Evolutionary conservation across 2,329 filamentous ascomycete genomes (phyloP).

Genomic region (Canariomyces notabilis): DNA sequence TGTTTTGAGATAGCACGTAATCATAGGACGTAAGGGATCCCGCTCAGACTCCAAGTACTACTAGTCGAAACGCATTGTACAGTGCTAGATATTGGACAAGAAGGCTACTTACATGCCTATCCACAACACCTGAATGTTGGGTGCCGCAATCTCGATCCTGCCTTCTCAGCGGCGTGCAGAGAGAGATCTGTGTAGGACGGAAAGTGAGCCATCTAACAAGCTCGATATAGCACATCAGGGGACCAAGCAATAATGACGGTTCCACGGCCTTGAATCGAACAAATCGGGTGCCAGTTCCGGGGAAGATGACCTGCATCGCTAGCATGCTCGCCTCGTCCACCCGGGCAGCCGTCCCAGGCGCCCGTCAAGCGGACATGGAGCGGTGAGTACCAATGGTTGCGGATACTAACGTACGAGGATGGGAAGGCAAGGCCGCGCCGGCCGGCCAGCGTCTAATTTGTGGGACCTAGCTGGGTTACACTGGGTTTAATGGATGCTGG

Average conservation of each 20-base stretch:
- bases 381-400: neutral
- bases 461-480: conserved; percentile 2
- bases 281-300: neutral
- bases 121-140: neutral
- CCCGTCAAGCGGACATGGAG: neutral
- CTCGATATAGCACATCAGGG: neutral
- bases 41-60: no score
- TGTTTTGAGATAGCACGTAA: no score
- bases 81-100: neutral
- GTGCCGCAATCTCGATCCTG: neutral
- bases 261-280: neutral
- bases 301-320: neutral
- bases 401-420: neutral
- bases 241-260: no score
- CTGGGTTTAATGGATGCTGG: no score
- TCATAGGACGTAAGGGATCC: no score
- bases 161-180: neutral
- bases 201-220: no score
- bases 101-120: no score
- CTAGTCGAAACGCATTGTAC: no score
- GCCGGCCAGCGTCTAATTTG: conserved; percentile 19
- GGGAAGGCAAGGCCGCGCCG: conserved; percentile 12
- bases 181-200: no score
- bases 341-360: conserved; percentile 6
- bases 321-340: neutral